These are phyloP conservation scores for Coemansia sp. DNA, from an alignment of 192 early-diverging fungal species.

Conservation along the genomic window DNA sequence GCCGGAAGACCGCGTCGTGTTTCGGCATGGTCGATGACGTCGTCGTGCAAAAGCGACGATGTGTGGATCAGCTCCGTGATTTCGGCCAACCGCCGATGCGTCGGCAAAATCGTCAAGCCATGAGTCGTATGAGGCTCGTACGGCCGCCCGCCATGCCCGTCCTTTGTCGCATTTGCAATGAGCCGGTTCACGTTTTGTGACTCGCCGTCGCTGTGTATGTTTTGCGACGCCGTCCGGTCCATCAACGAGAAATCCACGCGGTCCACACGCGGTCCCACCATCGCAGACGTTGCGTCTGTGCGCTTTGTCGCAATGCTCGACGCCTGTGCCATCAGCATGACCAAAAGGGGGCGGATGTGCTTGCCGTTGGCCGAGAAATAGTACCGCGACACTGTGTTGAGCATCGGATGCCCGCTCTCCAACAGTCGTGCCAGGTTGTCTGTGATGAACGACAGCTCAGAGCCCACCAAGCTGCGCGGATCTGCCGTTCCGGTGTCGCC, in stretches of 20 bases:
- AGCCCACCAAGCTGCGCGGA: constrained; percentile 68
- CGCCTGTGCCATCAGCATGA: constrained; percentile 86
- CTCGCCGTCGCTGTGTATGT: constrained; percentile 38
- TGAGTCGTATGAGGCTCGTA: constrained; percentile 28
- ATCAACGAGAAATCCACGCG: constrained; percentile 54
- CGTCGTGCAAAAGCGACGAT: constrained; percentile 92
- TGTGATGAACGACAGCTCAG: constrained; percentile 81
- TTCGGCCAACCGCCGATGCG: constrained; percentile 90
- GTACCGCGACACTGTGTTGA: constrained; percentile 84
- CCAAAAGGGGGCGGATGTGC: constrained; percentile 87
- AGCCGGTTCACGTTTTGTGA: constrained; percentile 32
- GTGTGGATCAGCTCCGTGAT: constrained; percentile 99
- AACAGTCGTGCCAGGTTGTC: constrained; percentile 79
- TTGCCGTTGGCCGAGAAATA: constrained; percentile 88
- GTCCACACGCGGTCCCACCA: constrained; percentile 32
- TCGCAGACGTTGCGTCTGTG: constrained; percentile 26
- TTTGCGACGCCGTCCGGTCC: constrained; percentile 60
- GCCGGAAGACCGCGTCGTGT: constrained; percentile 75
- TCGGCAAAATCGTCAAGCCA: constrained; percentile 65
- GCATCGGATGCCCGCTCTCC: constrained; percentile 84
- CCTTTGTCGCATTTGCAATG: constrained; percentile 28
- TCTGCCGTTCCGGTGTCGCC: constrained; percentile 8
- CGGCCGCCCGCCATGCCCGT: constrained; percentile 34
- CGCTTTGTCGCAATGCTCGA: constrained; percentile 66
- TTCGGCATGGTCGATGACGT: constrained; percentile 79